Evolutionary conservation across 23 red algal species (phyloP).

Genomic region (Chondrus crispus): DNA sequence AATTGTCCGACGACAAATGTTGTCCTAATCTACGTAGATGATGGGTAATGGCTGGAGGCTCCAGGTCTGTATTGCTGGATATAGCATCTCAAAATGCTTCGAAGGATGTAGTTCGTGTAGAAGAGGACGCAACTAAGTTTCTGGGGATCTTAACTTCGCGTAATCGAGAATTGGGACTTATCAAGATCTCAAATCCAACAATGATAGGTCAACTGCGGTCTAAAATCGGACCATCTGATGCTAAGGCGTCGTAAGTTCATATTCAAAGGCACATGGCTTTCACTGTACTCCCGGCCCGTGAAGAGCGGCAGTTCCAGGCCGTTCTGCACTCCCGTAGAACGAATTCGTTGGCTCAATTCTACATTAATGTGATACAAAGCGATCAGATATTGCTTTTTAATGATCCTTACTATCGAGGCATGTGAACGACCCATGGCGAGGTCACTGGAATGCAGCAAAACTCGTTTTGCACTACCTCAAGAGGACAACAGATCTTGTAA

Average conservation of each 20-base stretch:
- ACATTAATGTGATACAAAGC: not conserved
- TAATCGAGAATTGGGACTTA: not conserved
- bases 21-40: not conserved
- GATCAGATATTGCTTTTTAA: not conserved
- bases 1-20: not conserved
- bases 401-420: not conserved
- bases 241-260: not conserved
- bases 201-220: not conserved
- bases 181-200: not conserved
- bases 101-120: not conserved
- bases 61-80: not conserved
- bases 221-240: not conserved
- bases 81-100: not conserved
- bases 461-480: not conserved
- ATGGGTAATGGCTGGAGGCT: not conserved
- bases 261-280: not conserved
- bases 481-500: not conserved
- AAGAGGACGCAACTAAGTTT: not conserved
- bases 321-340: not conserved
- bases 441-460: not conserved
- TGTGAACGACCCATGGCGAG: not conserved
- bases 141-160: not conserved
- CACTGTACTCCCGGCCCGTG: not conserved
- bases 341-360: not conserved
- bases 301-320: not conserved